Base-by-base conservation (phyloP, 345 rosid species). In the Triadica sebifera region DNA sequence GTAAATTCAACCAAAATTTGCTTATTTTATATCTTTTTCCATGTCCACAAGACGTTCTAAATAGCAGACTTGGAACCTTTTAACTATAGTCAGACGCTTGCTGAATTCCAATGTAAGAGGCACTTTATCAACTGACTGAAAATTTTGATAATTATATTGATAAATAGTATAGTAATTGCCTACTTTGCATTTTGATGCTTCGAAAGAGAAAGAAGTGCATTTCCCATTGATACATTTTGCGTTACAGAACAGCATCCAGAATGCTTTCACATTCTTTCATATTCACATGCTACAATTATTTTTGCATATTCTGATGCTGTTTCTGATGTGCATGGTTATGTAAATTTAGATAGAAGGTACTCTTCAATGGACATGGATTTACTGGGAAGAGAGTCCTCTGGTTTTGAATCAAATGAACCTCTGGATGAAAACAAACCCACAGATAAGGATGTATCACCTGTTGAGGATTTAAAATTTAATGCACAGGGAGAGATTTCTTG, bases 271-370 rank as follows among this genome's bases (percentile, higher is more conserved):
- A 63, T 24, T 17, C 58, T 73, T 74, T 56, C 53, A 22, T 24
- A 64, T 71, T 41, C 41, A 47, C 46, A 37, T 62, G 68, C 75
- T 72, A 34, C 51, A 17, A 38, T 77, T 66, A 1, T 56, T 75
- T 46, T 13, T 74, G 39, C 45, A 6, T 39, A 24, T 56, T 69
- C 13, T 67, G 29, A 53, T 74, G 63, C 73, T 72, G 58, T 52
- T 75, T 84, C 73, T 74, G 47, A 64, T 73, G 73, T 73, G 34
- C 69, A 69, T 73, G 55, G 47, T 62, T 71, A 2, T 73, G 73
- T 61, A 41, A 56, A 70, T 81, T 79, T 72, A 85, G 93, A 80
- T 82, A 73, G 76, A 65, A 68, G 41, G 64, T 77, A 75, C 62
- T 74, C 71, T 74, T 80, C 72, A 22, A 53, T 77, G 70, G 89